phyloP scores from a whole-genome alignment of 106 monocot species.

The Apostasia shenzhenica region DNA sequence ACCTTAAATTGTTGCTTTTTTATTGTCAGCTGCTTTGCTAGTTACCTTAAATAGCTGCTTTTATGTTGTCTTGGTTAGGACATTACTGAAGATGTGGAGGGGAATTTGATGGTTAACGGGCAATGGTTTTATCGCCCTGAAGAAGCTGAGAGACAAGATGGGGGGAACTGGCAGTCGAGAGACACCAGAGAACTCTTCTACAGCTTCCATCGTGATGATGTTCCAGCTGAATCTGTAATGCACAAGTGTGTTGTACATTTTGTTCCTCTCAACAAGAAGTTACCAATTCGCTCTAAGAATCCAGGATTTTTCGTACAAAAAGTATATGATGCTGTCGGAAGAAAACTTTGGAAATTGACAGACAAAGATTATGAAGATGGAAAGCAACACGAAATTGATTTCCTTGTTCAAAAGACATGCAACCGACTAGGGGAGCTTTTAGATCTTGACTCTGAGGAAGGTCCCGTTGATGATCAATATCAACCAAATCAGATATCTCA shows the following conservation, averaged over 20 bases:
- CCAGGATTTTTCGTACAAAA: conserved; percentile 93
- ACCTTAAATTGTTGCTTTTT: too few species aligned
- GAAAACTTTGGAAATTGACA: conserved; percentile 80
- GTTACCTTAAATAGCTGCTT: too few species aligned
- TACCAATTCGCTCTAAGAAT: conserved; percentile 58
- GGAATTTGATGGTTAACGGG: conserved; percentile 67
- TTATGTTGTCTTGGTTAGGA: neutral
- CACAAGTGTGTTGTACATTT: conserved; percentile 98
- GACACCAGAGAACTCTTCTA: conserved; percentile 90
- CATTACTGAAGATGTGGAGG: conserved; percentile 33
- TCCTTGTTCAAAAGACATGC: conserved; percentile 68
- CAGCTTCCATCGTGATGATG: conserved; percentile 92
- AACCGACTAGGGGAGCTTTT: conserved; percentile 71
- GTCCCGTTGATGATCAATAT: conserved; percentile 17
- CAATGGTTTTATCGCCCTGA: conserved; percentile 99
- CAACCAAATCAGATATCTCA: neutral
- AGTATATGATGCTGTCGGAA: conserved; percentile 83
- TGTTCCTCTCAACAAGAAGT: conserved; percentile 74
- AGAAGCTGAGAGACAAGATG: conserved; percentile 85
- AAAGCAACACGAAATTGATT: conserved; percentile 81
- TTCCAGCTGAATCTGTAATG: conserved; percentile 97
- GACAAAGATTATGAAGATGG: conserved; percentile 93
- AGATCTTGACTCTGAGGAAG: conserved; percentile 60
- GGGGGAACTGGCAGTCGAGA: conserved; percentile 66
- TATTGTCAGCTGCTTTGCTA: too few species aligned